These are phyloP conservation scores for Xylaria sp. DNA, from an alignment of 2,329 filamentous ascomycete genomes.

Conservation along the genomic window DNA sequence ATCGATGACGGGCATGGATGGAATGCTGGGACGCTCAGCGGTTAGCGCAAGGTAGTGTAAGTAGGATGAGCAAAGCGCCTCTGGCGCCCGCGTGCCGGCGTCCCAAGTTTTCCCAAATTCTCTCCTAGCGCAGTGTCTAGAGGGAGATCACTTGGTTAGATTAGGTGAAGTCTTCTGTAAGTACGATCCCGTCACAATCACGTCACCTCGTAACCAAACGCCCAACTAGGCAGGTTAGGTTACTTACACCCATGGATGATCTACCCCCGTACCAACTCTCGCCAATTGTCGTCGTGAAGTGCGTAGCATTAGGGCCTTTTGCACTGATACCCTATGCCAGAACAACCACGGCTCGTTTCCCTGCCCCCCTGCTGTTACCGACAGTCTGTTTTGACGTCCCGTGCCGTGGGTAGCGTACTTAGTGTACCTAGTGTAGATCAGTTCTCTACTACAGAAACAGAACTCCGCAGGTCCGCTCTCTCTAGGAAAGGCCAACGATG, in stretches of 20 bases:
- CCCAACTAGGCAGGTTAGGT: background rate
- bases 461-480: conserved; percentile 21
- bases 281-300: background rate
- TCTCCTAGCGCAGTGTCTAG: background rate
- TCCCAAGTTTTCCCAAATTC: background rate
- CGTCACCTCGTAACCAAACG: conserved; percentile 24
- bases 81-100: conserved; percentile 2
- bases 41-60: background rate
- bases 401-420: background rate
- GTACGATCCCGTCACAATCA: conserved; percentile 29
- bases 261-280: background rate
- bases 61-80: conserved; percentile 15
- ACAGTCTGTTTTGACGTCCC: conserved; percentile 26
- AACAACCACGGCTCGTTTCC: conserved; percentile 14
- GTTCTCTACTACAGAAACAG: background rate
- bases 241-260: background rate
- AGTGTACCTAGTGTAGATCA: conserved; percentile 13
- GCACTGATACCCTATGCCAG: conserved; percentile 7
- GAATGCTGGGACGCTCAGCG: background rate
- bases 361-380: conserved; percentile 23
- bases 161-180: background rate
- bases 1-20: conserved; percentile 13
- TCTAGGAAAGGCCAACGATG: background rate
- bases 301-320: conserved; percentile 21
- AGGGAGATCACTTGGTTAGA: background rate